phyloP scores from a whole-genome alignment of 2,329 filamentous ascomycete species.

The Cladophialophora chaetospira region DNA sequence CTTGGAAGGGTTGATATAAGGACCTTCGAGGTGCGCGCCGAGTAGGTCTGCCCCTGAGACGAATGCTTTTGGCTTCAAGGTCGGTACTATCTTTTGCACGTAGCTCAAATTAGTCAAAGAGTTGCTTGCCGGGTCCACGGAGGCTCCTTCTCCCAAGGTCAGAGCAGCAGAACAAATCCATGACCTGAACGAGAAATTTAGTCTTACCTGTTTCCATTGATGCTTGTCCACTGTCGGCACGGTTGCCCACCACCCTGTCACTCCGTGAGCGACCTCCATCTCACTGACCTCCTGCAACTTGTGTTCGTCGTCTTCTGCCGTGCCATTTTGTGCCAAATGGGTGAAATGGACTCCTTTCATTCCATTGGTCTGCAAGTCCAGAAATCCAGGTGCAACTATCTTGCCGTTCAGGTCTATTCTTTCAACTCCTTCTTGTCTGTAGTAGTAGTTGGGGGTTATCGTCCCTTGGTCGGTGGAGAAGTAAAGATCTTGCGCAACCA shows the following conservation, averaged over 20 bases:
- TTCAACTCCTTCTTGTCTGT: constrained; percentile 26
- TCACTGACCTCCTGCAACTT: constrained; percentile 21
- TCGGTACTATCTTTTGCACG: constrained; percentile 25
- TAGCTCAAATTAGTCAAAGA: background rate
- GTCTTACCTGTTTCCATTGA: constrained; percentile 28
- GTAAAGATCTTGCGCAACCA: constrained; percentile 29
- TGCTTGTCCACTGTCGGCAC: constrained; percentile 27
- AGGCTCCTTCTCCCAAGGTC: background rate
- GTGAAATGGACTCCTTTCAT: constrained; percentile 40
- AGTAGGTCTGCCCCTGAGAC: constrained; percentile 52
- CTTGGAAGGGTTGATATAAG: constrained; percentile 56
- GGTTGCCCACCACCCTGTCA: constrained; percentile 31
- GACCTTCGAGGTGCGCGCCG: constrained; percentile 60
- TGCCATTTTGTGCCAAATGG: constrained; percentile 7
- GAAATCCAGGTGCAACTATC: constrained; percentile 57
- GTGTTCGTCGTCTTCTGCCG: constrained; percentile 9
- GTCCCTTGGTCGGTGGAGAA: constrained; percentile 24
- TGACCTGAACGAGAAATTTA: background rate
- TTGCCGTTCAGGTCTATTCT: constrained; percentile 49
- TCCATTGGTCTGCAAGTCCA: constrained; percentile 60
- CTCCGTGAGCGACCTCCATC: constrained; percentile 22
- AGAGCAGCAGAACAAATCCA: background rate
- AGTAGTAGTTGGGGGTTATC: constrained; percentile 32
- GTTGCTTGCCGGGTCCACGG: background rate
- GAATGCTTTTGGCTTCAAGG: constrained; percentile 37